Base-by-base conservation (phyloP, 2,329 filamentous ascomycete genomes). In the Cercospora zeae-maydis region DNA sequence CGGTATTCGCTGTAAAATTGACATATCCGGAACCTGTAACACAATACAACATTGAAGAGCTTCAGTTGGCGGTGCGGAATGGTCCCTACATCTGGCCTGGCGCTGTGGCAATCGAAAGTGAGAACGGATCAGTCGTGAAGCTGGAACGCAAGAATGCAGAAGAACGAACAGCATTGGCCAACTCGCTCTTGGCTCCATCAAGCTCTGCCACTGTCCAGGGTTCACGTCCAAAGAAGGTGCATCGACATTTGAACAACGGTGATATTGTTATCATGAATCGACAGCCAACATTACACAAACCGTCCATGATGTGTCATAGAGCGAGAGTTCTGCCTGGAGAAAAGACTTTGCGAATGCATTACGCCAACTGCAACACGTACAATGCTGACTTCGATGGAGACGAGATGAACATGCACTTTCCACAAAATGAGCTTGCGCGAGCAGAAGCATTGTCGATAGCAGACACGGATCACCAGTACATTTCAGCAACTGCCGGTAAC, bases 331-430 rank as follows among this genome's bases (percentile, higher is more conserved):
- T 99, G 16, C 91, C 92, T 0, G 93, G 92, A 36, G 96, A 99
- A 77, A 96, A 96, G 79, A 98, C 95, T 0, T 93, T 99, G 75
- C 92, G 95, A 69, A 98, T 99, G 93, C 95, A 99, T 80, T 99
- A 99, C 78, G 93, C 95, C 72, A 99, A 99, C 76, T 98, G 95
- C 77, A 99, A 99, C 74, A 97, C 95, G 0, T 99, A 99, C 82
- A 99, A 99, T 72, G 95, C 95, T 33, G 95, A 99, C 83, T 99
- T 99, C 74, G 96, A 99, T 73, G 95, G 95, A 76, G 95, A 99
- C 75, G 95, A 99, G 78, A 99, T 99, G 95, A 99, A 99, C 77
- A 96, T 99, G 93, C 95, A 99, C 78, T 98, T 99, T 73, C 95
- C 95, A 1, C 95, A 99, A 72, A 98, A 96, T 70, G 96, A 98